Conservation (phyloP, 2,329 filamentous ascomycete genomes). For the Cytospora leucostoma region DNA sequence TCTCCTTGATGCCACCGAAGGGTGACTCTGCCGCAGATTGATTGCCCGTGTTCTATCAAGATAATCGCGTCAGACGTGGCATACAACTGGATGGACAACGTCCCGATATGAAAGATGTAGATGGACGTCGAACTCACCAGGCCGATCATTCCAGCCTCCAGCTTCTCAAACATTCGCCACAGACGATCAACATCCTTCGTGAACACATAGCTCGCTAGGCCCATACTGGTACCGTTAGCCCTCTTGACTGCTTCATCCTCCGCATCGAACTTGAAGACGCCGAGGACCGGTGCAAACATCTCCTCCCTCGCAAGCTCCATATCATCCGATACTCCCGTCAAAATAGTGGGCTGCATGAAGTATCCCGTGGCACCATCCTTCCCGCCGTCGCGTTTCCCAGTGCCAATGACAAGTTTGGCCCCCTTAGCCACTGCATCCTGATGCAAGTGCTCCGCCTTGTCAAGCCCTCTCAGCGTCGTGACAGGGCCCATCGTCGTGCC, state of each 20-base stretch:
- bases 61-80: not conserved
- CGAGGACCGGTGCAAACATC: constrained; percentile 30
- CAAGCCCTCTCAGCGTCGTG: constrained; percentile 38
- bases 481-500: constrained; percentile 41
- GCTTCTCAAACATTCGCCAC: constrained; percentile 46
- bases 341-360: constrained; percentile 71
- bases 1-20: constrained; percentile 33
- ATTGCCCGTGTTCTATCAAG: constrained; percentile 44
- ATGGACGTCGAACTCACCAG: constrained; percentile 35
- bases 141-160: constrained; percentile 68
- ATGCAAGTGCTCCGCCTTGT: constrained; percentile 37
- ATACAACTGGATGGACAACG: not conserved
- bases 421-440: constrained; percentile 30
- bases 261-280: constrained; percentile 32
- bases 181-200: constrained; percentile 37
- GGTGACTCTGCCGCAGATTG: constrained; percentile 29
- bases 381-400: constrained; percentile 45
- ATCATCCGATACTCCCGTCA: constrained; percentile 50
- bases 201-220: constrained; percentile 37
- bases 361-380: constrained; percentile 60
- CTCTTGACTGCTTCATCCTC: constrained; percentile 39
- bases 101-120: not conserved
- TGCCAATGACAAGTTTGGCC: constrained; percentile 39
- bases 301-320: constrained; percentile 31
- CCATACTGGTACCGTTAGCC: constrained; percentile 40